Conservation (phyloP, 345 rosid species). For the Populus nigra region DNA sequence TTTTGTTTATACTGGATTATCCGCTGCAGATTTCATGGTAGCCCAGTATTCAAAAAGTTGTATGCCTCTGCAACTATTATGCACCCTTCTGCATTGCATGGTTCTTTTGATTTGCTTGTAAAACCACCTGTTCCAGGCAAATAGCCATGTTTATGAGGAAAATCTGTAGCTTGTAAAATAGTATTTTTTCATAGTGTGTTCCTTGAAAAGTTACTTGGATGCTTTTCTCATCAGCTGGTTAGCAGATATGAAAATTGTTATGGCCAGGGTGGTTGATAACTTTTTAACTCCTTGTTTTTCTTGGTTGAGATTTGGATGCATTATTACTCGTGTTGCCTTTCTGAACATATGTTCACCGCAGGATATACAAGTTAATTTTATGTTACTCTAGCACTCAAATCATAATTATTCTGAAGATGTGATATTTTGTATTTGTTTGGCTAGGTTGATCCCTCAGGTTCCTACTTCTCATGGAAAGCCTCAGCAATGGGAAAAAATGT, state of each 20-base stretch:
- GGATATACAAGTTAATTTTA: too few relatives aligned
- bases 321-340: neutral
- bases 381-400: neutral
- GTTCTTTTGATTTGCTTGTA: too few relatives aligned
- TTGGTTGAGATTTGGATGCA: neutral
- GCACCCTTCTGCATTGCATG: neutral
- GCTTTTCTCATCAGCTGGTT: too few relatives aligned
- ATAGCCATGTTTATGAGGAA: too few relatives aligned
- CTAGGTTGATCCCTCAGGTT: conserved; percentile 96
- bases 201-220: too few relatives aligned
- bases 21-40: neutral
- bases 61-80: neutral
- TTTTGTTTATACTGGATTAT: neutral
- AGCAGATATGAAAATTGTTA: too few relatives aligned
- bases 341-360: neutral
- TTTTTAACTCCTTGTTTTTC: neutral
- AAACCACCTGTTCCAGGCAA: too few relatives aligned
- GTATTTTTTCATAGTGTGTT: too few relatives aligned
- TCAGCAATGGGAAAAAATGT: conserved; percentile 98
- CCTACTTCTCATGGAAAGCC: conserved; percentile 98
- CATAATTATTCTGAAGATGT: neutral
- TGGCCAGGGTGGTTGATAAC: neutral
- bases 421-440: neutral
- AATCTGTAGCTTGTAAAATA: too few relatives aligned
- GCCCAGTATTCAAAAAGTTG: neutral